Conservation (phyloP, 768 basidiomycete genomes). For the Boletus vermiculosoides region DNA sequence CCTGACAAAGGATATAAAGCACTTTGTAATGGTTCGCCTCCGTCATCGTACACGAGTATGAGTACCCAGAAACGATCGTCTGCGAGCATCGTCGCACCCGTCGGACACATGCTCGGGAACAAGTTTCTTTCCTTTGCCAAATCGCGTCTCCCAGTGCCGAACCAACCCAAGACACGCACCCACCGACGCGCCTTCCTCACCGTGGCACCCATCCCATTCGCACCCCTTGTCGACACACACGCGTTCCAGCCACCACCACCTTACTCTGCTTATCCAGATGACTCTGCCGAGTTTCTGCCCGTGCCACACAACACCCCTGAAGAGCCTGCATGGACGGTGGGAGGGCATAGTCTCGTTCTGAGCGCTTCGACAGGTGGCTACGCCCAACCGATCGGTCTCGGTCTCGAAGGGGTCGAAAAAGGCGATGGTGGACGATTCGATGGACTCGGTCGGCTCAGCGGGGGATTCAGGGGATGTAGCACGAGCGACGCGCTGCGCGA, state of each 20-base stretch:
- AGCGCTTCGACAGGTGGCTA: background rate
- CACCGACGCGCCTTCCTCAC: constrained; percentile 13
- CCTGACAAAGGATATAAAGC: constrained; percentile 10
- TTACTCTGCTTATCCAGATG: constrained; percentile 15
- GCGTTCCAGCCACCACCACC: constrained; percentile 28
- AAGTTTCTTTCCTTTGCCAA: constrained; percentile 20
- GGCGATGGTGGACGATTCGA: constrained; percentile 27
- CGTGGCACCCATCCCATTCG: constrained; percentile 24
- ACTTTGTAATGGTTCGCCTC: too few species aligned
- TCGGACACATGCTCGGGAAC: constrained; percentile 16
- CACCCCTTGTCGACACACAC: constrained; percentile 28
- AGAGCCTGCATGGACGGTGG: background rate
- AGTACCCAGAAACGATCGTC: constrained; percentile 11
- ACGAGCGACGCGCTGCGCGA: constrained; percentile 16
- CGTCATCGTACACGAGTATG: background rate
- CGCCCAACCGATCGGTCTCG: constrained; percentile 21
- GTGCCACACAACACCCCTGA: constrained; percentile 33
- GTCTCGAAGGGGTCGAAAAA: constrained; percentile 27
- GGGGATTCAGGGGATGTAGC: constrained; percentile 18
- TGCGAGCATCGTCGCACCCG: constrained; percentile 4
- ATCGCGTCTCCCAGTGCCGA: constrained; percentile 24
- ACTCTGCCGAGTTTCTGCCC: constrained; percentile 9
- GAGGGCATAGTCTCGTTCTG: background rate
- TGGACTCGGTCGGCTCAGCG: constrained; percentile 29
- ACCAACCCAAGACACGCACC: constrained; percentile 15